phyloP scores from a whole-genome alignment of 2,329 filamentous ascomycete genomes.

The Fusarium fujikuroi region DNA sequence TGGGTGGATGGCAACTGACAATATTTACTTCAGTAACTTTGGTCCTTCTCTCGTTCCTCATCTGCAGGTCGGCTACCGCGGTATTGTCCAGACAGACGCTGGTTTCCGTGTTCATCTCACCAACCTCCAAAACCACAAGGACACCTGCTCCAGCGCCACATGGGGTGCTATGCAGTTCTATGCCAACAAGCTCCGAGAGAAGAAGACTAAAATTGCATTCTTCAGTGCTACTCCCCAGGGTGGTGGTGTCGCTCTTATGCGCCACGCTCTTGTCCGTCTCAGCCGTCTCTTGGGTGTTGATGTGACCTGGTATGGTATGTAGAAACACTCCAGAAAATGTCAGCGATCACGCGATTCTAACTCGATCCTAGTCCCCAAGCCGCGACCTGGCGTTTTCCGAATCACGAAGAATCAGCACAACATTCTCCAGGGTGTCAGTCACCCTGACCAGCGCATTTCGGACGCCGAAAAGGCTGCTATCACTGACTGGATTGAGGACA shows the following conservation, averaged over 20 bases:
- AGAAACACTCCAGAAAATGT: neutral
- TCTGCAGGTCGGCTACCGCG: slow-evolving; percentile 73
- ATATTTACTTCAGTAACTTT: slow-evolving; percentile 64
- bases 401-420: slow-evolving; percentile 92
- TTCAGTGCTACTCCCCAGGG: slow-evolving; percentile 85
- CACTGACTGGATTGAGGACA: slow-evolving; percentile 77
- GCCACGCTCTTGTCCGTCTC: slow-evolving; percentile 80
- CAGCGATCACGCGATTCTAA: neutral
- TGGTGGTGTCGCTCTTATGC: slow-evolving; percentile 85
- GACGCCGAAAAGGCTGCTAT: slow-evolving; percentile 70
- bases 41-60: slow-evolving; percentile 77
- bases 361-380: slow-evolving; percentile 71
- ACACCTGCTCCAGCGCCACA: slow-evolving; percentile 69
- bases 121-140: slow-evolving; percentile 66
- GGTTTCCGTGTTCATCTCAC: slow-evolving; percentile 71
- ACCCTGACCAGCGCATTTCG: slow-evolving; percentile 71
- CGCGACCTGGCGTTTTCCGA: slow-evolving; percentile 80
- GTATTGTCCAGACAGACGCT: slow-evolving; percentile 76
- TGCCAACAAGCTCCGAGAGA: slow-evolving; percentile 69
- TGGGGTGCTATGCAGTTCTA: slow-evolving; percentile 74
- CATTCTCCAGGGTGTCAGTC: slow-evolving; percentile 82
- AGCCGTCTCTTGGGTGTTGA: slow-evolving; percentile 73
- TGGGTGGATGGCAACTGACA: neutral
- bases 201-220: slow-evolving; percentile 77
- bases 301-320: slow-evolving; percentile 75